These are phyloP conservation scores for Psilocybe sp. DNA, from an alignment of 768 basidiomycete genomes.

Conservation along the genomic window DNA sequence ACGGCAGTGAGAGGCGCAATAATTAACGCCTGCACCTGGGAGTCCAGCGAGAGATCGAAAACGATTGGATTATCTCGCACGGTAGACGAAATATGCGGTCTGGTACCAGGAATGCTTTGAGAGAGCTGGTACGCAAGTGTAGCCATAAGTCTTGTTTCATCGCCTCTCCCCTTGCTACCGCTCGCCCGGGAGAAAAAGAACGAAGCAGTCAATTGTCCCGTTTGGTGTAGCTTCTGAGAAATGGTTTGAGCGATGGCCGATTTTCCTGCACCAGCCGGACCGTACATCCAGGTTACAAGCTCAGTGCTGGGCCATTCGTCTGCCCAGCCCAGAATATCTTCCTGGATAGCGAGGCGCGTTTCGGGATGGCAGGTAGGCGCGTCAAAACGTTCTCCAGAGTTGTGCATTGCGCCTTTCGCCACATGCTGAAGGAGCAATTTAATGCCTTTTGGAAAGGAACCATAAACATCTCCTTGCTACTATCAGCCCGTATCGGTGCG, in stretches of 20 bases:
- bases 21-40: conserved; percentile 4
- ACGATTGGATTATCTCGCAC: conserved; percentile 3
- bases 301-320: neutral
- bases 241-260: conserved; percentile 5
- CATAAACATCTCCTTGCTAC: no score
- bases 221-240: neutral
- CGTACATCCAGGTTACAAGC: conserved; percentile 6
- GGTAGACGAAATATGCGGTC: neutral
- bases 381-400: conserved; percentile 1
- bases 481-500: no score
- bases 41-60: conserved; percentile 1
- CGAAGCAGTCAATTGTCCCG: neutral
- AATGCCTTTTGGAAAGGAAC: neutral
- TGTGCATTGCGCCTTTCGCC: conserved; percentile 1
- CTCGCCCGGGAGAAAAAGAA: conserved; percentile 8
- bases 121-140: conserved; percentile 10
- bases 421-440: neutral
- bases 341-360: conserved; percentile 1
- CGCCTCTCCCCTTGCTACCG: neutral
- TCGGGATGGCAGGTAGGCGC: conserved; percentile 4
- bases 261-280: conserved; percentile 9
- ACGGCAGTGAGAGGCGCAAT: conserved; percentile 1
- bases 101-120: conserved; percentile 1
- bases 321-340: neutral
- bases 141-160: neutral